These are phyloP conservation scores for Aspergillus hiratsukae DNA, from an alignment of 2,329 filamentous ascomycete species.

Conservation along the genomic window DNA sequence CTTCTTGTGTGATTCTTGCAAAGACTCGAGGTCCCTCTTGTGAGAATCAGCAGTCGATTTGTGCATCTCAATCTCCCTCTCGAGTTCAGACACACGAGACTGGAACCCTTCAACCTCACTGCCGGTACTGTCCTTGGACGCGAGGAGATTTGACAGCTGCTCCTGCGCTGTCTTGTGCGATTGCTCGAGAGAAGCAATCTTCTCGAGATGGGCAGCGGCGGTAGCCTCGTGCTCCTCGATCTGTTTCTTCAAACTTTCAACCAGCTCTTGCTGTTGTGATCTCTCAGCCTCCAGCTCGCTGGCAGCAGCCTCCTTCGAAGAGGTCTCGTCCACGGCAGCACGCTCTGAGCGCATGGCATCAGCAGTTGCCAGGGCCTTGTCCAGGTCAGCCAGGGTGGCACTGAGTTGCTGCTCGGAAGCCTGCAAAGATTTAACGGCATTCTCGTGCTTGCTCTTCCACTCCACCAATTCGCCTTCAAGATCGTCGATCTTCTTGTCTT, in stretches of 20 bases:
- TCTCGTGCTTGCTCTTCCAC: constrained; percentile 74
- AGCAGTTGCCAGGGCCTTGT: constrained; percentile 57
- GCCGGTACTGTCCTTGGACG: constrained; percentile 54
- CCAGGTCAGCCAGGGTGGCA: constrained; percentile 67
- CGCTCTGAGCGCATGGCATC: constrained; percentile 44
- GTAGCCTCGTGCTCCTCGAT: constrained; percentile 76
- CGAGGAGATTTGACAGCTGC: constrained; percentile 63
- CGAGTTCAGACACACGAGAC: constrained; percentile 50
- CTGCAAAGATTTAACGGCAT: constrained; percentile 65
- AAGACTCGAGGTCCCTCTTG: constrained; percentile 48
- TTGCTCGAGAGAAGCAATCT: constrained; percentile 69
- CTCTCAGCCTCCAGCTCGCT: constrained; percentile 49
- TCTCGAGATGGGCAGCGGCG: constrained; percentile 63
- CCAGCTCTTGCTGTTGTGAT: constrained; percentile 55
- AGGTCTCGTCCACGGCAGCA: constrained; percentile 25
- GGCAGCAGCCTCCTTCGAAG: constrained; percentile 37
- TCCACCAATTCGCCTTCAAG: constrained; percentile 67
- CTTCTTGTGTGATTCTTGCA: constrained; percentile 50
- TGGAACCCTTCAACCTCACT: constrained; percentile 44
- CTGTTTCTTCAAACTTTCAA: constrained; percentile 63
- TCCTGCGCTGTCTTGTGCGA: constrained; percentile 62
- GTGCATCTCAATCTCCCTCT: constrained; percentile 54
- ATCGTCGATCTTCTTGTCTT: constrained; percentile 57
- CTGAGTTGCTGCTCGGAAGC: constrained; percentile 68
- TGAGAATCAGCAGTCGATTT: constrained; percentile 52